Base-by-base conservation (phyloP, 2,329 filamentous ascomycete genomes). In the Ophiostoma ips region DNA sequence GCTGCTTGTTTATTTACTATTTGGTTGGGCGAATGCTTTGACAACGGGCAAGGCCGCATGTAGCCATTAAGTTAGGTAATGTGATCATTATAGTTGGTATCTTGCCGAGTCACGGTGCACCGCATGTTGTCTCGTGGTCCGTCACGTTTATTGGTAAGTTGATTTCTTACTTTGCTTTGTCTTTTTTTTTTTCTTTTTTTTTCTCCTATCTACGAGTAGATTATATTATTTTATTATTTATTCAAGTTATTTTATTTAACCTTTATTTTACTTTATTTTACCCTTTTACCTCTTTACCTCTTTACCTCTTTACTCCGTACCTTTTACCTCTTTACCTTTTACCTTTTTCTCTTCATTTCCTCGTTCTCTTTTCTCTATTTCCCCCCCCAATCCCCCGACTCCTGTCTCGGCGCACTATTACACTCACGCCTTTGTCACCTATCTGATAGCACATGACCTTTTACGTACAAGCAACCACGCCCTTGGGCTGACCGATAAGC, bases 381-480 rank as follows among this genome's bases (percentile, higher is more conserved):
- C 2, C 12, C 19, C n/a, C n/a, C n/a, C n/a, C n/a, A n/a, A n/a
- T n/a, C n/a, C n/a, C n/a, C n/a, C n/a, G n/a, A n/a, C n/a, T n/a
- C n/a, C n/a, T n/a, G 8, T 28, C 24, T 28, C 24, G 8, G 4
- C 8, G 24, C 24, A 4, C 24, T 28, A 4, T 28, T 5, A 4
- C 24, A 28, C 24, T 8, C 24, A 28, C 5, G 4, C 24, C 24
- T 28, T 28, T 24, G 28, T 28, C 19, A n/a, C n/a, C n/a, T n/a
- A n/a, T n/a, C n/a, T n/a, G n/a, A n/a, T n/a, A n/a, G 38, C 38
- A 43, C 24, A 43, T 43, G 40, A 43, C 40, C 38, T 43, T 33
- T 45, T 51, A 51, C 38, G 50, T 51, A 51, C 44, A 46, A 41
- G 13, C n/a, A 11, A 24, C 18, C 24, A 28, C 24, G 24, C 24